phyloP scores from a whole-genome alignment of 2,329 filamentous ascomycete species.

The Ophiostoma sp. region DNA sequence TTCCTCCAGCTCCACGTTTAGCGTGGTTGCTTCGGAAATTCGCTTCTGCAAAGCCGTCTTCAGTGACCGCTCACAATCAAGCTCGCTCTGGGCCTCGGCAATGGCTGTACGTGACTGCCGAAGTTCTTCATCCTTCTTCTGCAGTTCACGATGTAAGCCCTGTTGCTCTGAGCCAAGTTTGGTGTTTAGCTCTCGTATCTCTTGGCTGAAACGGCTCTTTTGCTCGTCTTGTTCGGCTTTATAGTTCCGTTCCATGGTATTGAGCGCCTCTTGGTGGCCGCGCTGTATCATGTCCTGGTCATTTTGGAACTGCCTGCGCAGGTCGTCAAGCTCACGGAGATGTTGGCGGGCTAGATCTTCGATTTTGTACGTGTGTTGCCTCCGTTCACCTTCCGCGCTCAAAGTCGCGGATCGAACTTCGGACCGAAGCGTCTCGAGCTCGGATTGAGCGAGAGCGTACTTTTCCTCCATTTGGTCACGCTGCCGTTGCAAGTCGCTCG shows the following conservation, averaged over 20 bases:
- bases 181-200: slow-evolving; percentile 59
- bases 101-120: slow-evolving; percentile 44
- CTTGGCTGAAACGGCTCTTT: slow-evolving; percentile 50
- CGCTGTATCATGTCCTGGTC: slow-evolving; percentile 55
- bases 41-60: slow-evolving; percentile 49
- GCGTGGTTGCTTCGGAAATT: slow-evolving; percentile 54
- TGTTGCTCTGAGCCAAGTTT: slow-evolving; percentile 48
- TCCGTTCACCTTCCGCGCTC: slow-evolving; percentile 41
- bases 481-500: slow-evolving; percentile 45
- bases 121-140: slow-evolving; percentile 51
- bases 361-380: slow-evolving; percentile 45
- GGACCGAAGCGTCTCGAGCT: slow-evolving; percentile 50
- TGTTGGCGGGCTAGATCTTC: slow-evolving; percentile 51
- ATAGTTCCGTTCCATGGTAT: slow-evolving; percentile 57
- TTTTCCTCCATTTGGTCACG: slow-evolving; percentile 43
- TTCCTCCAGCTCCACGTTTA: slow-evolving; percentile 64
- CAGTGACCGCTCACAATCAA: slow-evolving; percentile 59
- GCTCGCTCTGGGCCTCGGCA: slow-evolving; percentile 44
- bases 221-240: slow-evolving; percentile 63
- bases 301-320: slow-evolving; percentile 46
- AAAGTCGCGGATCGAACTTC: slow-evolving; percentile 42
- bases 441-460: slow-evolving; percentile 52
- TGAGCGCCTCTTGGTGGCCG: slow-evolving; percentile 62
- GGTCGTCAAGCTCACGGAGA: slow-evolving; percentile 51
- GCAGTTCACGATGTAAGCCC: slow-evolving; percentile 43